phyloP scores from a whole-genome alignment of 192 early-diverging fungal genomes.

The Umbelopsis isabellina region DNA sequence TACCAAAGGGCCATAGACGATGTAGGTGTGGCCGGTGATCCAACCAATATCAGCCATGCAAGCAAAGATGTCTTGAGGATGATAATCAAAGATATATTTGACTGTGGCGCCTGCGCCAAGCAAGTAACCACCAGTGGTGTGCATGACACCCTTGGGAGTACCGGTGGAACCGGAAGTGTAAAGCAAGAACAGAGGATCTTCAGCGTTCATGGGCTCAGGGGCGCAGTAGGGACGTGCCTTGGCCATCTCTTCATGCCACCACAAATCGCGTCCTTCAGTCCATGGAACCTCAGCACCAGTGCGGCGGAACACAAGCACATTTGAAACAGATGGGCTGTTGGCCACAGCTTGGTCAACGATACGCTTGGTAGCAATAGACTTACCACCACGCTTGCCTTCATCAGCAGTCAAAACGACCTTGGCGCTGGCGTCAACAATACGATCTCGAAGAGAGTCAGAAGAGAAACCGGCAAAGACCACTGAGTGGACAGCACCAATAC shows the following conservation, averaged over 20 bases:
- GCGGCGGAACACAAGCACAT: slow-evolving; percentile 87
- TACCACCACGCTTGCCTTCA: slow-evolving; percentile 90
- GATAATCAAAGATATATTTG: slow-evolving; percentile 95
- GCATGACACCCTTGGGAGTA: slow-evolving; percentile 90
- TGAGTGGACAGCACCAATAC: slow-evolving; percentile 89
- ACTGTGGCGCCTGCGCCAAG: slow-evolving; percentile 79
- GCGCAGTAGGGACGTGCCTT: slow-evolving; percentile 88
- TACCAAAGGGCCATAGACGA: slow-evolving; percentile 84
- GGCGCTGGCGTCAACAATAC: slow-evolving; percentile 82
- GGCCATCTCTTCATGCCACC: slow-evolving; percentile 90
- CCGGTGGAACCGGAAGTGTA: slow-evolving; percentile 94
- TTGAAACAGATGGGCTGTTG: slow-evolving; percentile 68
- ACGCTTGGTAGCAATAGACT: slow-evolving; percentile 83
- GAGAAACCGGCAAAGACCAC: slow-evolving; percentile 98
- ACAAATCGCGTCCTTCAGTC: slow-evolving; percentile 75
- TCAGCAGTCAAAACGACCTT: slow-evolving; percentile 89
- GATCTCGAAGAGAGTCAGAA: slow-evolving; percentile 88
- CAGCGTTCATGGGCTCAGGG: slow-evolving; percentile 79
- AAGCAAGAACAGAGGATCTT: slow-evolving; percentile 93
- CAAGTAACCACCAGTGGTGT: slow-evolving; percentile 93
- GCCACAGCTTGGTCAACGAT: slow-evolving; percentile 89
- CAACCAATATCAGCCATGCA: slow-evolving; percentile 97
- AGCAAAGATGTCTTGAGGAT: slow-evolving; percentile 84
- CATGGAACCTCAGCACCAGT: slow-evolving; percentile 83
- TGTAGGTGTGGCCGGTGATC: slow-evolving; percentile 88